Evolutionary conservation across 371 early-diverging fungal genomes (phyloP), one percentile per base, ranked within the genome.

Genomic region (Saksenaea oblongispora): DNA sequence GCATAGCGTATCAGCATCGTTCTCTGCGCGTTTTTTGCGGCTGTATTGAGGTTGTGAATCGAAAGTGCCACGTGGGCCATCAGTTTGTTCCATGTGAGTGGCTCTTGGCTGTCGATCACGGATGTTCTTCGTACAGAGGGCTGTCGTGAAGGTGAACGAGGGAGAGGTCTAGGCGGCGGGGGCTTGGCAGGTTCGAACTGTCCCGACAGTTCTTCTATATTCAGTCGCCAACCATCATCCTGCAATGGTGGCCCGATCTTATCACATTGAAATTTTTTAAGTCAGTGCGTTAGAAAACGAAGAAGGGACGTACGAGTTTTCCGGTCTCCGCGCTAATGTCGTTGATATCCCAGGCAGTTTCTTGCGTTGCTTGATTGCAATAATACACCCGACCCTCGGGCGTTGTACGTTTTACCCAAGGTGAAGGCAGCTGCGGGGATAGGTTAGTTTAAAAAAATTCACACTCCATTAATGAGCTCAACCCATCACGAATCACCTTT

Each of bases 291-390:
- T 31, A 31, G 31, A 31, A 31, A 31, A 31, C 7, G 10, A 11
- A 39, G 15, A 39, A 39, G n/a, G n/a, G 10, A n/a, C 24, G 8
- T 47, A 47, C 51, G 22, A 47, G 22, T 4, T 11, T 27, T 14
- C 31, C 59, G 22, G 31, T 58, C 18, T 56, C 54, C 22, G 57
- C 24, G 28, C 59, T 58, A 35, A 61, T 61, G 11, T 60, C 57
- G n/a, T 22, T 36, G 15, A 47, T 57, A 56, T 77, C 78, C 85
- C 90, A 93, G 31, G 82, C 83, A 10, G 90, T 90, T 58, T 87
- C 83, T 55, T 91, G 86, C 13, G 90, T 89, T 41, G 87, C 76
- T 56, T 86, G 79, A 74, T 92, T 92, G 65, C 83, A 90, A 69
- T 82, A 91, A 73, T 90, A 93, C 11, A 77, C 73, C 47, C 85